These are phyloP conservation scores for Petunia secreta DNA, from an alignment of 257 asterid genomes.

Conservation along the genomic window DNA sequence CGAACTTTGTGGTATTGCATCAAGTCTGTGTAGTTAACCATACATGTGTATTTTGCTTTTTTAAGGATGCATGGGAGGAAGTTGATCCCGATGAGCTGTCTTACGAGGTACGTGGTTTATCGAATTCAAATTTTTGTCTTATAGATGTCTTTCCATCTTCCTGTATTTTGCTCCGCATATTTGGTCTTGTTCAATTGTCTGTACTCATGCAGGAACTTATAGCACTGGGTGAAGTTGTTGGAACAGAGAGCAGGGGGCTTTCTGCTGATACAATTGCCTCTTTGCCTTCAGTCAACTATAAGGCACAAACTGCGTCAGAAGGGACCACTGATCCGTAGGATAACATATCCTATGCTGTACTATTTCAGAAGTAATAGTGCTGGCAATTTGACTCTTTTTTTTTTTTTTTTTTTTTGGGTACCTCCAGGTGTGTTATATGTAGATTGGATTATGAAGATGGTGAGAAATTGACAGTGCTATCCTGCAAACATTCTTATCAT, in stretches of 20 bases:
- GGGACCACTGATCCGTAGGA: conserved; percentile 86
- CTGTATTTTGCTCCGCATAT: not conserved
- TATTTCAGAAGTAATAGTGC: conserved; percentile 1
- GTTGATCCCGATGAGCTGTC: conserved; percentile 94
- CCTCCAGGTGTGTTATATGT: conserved; percentile 84
- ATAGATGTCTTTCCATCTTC: not conserved
- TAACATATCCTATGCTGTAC: conserved; percentile 26
- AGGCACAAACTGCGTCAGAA: conserved; percentile 57
- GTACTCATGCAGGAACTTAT: conserved; percentile 64
- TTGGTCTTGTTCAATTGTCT: conserved; percentile 21
- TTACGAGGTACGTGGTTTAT: conserved; percentile 60
- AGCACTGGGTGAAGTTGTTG: conserved; percentile 94
- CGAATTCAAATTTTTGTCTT: not conserved
- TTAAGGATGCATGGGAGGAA: conserved; percentile 88
- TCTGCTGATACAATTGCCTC: conserved; percentile 82
- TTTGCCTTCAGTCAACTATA: conserved; percentile 69
- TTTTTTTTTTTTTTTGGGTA: conserved; percentile 24
- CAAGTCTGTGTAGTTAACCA: not conserved
- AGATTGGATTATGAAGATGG: conserved; percentile 92
- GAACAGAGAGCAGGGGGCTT: conserved; percentile 97
- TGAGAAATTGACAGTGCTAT: conserved; percentile 72
- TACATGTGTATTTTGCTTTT: conserved; percentile 10
- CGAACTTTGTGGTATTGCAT: not conserved
- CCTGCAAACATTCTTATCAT: conserved; percentile 88
- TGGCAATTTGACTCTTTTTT: conserved; percentile 15